Conservation (phyloP, 2,329 filamentous ascomycete genomes). For the Lecanoromycetidae sp. region DNA sequence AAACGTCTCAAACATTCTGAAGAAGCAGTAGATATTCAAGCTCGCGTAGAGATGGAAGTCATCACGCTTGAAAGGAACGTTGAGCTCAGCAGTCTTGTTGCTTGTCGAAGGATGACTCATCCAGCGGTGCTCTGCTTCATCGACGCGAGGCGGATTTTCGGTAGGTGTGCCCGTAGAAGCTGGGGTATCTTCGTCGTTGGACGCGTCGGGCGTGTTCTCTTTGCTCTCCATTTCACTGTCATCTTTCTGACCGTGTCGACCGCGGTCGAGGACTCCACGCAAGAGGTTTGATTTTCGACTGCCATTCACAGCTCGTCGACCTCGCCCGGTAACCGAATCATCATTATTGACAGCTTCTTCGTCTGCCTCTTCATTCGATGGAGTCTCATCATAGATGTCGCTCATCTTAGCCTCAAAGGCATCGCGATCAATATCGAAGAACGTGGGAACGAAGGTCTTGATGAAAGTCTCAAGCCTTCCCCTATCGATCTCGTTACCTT, state of each 20-base stretch:
- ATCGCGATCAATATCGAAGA: conserved; percentile 65
- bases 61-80: conserved; percentile 68
- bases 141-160: conserved; percentile 34
- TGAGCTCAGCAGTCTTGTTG: conserved; percentile 52
- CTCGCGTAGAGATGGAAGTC: conserved; percentile 89
- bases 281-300: conserved; percentile 70
- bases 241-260: conserved; percentile 53
- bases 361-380: conserved; percentile 67
- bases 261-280: conserved; percentile 70
- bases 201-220: conserved; percentile 80
- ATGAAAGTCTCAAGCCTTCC: conserved; percentile 64
- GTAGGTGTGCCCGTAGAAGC: conserved; percentile 40
- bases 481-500: conserved; percentile 49
- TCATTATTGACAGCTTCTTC: conserved; percentile 50
- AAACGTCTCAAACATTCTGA: conserved; percentile 83
- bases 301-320: conserved; percentile 49
- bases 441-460: conserved; percentile 60
- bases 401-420: conserved; percentile 54
- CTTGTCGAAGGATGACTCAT: conserved; percentile 47
- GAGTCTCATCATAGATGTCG: conserved; percentile 57
- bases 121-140: conserved; percentile 42
- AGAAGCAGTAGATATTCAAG: conserved; percentile 83
- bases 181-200: conserved; percentile 63
- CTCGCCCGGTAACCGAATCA: conserved; percentile 56
- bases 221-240: conserved; percentile 77